Conservation (phyloP, 768 basidiomycete species). For the Cantharellus cinnabarinus region DNA sequence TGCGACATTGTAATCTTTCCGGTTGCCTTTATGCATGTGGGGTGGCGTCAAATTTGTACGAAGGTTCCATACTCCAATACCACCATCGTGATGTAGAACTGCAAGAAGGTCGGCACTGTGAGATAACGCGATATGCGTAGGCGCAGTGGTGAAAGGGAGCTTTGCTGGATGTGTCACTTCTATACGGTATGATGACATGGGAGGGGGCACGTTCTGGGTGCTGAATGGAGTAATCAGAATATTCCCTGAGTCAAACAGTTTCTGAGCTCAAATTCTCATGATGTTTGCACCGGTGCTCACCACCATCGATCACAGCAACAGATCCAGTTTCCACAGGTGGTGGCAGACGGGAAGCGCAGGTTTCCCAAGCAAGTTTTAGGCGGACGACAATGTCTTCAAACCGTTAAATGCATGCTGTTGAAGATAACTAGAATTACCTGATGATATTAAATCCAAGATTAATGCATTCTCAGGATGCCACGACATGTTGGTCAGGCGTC, state of each 20-base stretch:
- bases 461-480: constrained; percentile 81
- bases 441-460: constrained; percentile 42
- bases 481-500: constrained; percentile 45
- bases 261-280: not conserved
- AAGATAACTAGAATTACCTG: constrained; percentile 25
- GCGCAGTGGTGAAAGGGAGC: constrained; percentile 15
- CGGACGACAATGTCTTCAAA: not conserved
- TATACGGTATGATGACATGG: constrained; percentile 41
- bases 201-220: constrained; percentile 91
- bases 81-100: constrained; percentile 49
- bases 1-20: not conserved
- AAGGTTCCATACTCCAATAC: constrained; percentile 48
- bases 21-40: not conserved
- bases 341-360: constrained; percentile 33
- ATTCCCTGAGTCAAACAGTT: constrained; percentile 25
- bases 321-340: constrained; percentile 62
- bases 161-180: not conserved
- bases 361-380: constrained; percentile 52
- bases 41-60: constrained; percentile 19
- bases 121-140: constrained; percentile 39
- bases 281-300: constrained; percentile 24
- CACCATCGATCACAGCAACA: constrained; percentile 77
- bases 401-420: not conserved
- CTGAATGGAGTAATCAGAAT: constrained; percentile 84
- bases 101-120: constrained; percentile 35